Base-by-base conservation (phyloP, 352 stramenopile species). In the Pythium pyrilobum region DNA sequence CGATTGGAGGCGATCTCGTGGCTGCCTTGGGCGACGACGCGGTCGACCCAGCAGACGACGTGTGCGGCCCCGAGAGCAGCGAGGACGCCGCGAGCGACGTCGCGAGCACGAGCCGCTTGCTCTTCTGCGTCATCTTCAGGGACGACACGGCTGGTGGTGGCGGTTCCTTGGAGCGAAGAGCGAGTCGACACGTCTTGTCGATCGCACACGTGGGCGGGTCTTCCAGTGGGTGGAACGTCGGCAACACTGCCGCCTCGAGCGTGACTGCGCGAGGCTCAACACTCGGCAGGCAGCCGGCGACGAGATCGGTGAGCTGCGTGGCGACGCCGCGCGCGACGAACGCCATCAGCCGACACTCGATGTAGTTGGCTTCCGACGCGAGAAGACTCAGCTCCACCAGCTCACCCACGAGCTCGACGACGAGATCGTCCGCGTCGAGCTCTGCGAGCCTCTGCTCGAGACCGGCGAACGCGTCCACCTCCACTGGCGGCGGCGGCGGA, bases 351-450 rank as follows among this genome's bases (percentile, higher is more conserved):
- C 49, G 64, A 0, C 40, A 21, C 23, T 54, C 42, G 12, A 77
- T 61, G 21, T 73, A 64, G 1, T 20, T 52, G 25, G 45, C 31
- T 3, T 57, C 46, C 10, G 59, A 51, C 20, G 13, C 28, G 1
- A 69, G 59, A 2, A 78, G 43, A 16, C 68, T 67, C 18, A 55
- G 9, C 9, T 21, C 23, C 9, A 67, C 38, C 7, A 68, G 55
- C 7, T 43, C 43, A 1, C 55, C 23, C 5, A 64, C 52, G 13
- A 80, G 36, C 27, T 74, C 64, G 2, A 53, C 38, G 10, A 76
- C 62, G 1, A 52, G 13, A 27, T 71, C 64, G 34, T 76, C 67
- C 13, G 44, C 51, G 25, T 79, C 70, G 7, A 66, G 18, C 12
- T 21, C 15, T 3, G 20, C 8, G 10, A 53, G 47, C 4, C 48